phyloP scores from a whole-genome alignment of 352 stramenopile species.

The Globisporangium parvum region DNA sequence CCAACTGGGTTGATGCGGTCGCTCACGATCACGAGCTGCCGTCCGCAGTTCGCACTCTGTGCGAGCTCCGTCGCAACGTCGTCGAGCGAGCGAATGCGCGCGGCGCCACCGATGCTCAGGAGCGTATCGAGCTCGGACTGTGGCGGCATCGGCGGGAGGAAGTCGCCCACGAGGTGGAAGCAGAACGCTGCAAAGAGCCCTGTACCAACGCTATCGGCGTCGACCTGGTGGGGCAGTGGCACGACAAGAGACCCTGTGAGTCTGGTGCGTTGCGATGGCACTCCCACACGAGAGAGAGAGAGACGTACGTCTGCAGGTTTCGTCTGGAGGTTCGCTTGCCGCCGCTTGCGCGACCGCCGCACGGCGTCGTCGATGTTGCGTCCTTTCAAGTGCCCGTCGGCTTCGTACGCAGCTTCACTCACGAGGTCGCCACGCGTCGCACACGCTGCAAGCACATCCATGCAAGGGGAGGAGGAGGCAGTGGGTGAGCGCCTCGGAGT shows the following conservation, averaged over 20 bases:
- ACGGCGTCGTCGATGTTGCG: conserved; percentile 41
- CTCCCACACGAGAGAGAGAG: background rate
- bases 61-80: conserved; percentile 47
- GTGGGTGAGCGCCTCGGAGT: too few species aligned
- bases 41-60: conserved; percentile 36
- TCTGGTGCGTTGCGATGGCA: background rate
- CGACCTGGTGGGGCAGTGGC: conserved; percentile 10
- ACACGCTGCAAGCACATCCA: conserved; percentile 26
- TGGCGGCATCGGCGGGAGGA: conserved; percentile 70
- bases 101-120: conserved; percentile 58
- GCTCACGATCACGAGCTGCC: conserved; percentile 62
- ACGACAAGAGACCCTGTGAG: too few species aligned
- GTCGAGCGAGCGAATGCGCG: conserved; percentile 42
- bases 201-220: conserved; percentile 38
- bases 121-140: conserved; percentile 60
- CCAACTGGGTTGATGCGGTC: conserved; percentile 68
- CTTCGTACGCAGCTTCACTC: conserved; percentile 48
- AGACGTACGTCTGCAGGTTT: conserved; percentile 8
- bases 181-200: conserved; percentile 65
- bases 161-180: conserved; percentile 72
- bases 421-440: conserved; percentile 25
- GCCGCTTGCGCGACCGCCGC: conserved; percentile 32
- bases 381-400: conserved; percentile 55
- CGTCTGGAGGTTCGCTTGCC: conserved; percentile 33
- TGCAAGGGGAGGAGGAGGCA: conserved; percentile 7